These are phyloP conservation scores for Sugiyamaella sp. DNA, from an alignment of 1,139 yeast genomes.

Conservation along the genomic window DNA sequence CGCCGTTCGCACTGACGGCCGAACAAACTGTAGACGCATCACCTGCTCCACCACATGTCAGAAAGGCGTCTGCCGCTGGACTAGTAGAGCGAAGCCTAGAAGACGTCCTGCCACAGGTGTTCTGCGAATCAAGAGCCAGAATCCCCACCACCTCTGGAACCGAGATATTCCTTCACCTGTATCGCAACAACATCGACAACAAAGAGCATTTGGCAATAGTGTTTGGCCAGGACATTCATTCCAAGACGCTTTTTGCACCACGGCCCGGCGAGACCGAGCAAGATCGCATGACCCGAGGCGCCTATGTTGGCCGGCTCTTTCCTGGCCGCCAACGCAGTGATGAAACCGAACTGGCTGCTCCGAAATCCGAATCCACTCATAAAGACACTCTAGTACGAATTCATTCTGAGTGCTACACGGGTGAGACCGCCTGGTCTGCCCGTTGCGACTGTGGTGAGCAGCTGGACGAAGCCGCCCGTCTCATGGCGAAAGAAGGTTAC, in stretches of 20 bases:
- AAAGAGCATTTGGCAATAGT: conserved; percentile 98
- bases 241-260: conserved; percentile 65
- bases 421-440: conserved; percentile 99
- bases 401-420: conserved; percentile 97
- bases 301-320: conserved; percentile 82
- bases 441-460: conserved; percentile 99
- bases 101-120: conserved; percentile 64
- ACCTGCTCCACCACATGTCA: conserved; percentile 3
- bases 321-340: conserved; percentile 65
- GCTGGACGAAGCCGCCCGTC: conserved; percentile 94
- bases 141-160: conserved; percentile 94
- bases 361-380: conserved; percentile 31
- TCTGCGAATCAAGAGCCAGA: conserved; percentile 88
- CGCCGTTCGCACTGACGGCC: not conserved
- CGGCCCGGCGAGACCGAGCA: conserved; percentile 78
- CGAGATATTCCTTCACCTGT: conserved; percentile 88
- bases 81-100: conserved; percentile 32
- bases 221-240: conserved; percentile 88
- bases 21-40: not conserved
- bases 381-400: conserved; percentile 66
- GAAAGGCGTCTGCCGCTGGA: conserved; percentile 11
- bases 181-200: conserved; percentile 79
- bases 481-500: conserved; percentile 83
- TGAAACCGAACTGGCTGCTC: conserved; percentile 12
- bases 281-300: conserved; percentile 96